A percentile compares a stretch with the other conserved stretches of the same genome.
These are phyloP conservation scores for Choanephora cucurbitarum DNA, from an alignment of 371 early-diverging fungal species.

Conservation along the genomic window DNA sequence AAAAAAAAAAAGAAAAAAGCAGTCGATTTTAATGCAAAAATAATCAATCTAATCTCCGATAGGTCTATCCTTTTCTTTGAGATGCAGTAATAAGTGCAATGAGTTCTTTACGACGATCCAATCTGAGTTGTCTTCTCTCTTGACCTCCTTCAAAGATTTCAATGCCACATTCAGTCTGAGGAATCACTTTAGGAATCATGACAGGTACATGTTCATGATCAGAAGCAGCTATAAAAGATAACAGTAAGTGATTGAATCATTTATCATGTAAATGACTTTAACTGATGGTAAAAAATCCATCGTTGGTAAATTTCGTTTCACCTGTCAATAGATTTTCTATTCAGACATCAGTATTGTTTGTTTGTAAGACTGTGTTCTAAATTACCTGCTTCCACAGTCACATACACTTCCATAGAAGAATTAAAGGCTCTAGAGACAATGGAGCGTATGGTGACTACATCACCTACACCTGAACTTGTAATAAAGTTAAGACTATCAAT, in stretches of 20 bases:
- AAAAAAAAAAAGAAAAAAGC: slow-evolving; percentile 14
- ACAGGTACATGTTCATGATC: slow-evolving; percentile 47
- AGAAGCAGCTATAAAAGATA: slow-evolving; percentile 37
- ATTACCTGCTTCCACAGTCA: slow-evolving; percentile 58
- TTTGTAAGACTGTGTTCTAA: not conserved
- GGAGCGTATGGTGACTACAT: slow-evolving; percentile 61
- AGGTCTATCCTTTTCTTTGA: not conserved
- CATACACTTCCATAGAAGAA: slow-evolving; percentile 66
- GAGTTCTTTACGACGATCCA: slow-evolving; percentile 48
- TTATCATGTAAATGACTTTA: no score
- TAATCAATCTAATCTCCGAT: not conserved
- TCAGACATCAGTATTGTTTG: not conserved
- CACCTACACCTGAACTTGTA: slow-evolving; percentile 56
- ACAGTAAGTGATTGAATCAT: slow-evolving; percentile 10
- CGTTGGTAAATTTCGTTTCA: slow-evolving; percentile 61
- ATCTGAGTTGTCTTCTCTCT: slow-evolving; percentile 44
- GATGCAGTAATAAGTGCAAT: slow-evolving; percentile 25
- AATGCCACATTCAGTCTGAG: slow-evolving; percentile 46
- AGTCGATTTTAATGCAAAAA: slow-evolving; percentile 12
- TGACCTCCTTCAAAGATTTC: slow-evolving; percentile 44
- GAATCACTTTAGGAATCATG: slow-evolving; percentile 43
- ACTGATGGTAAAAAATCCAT: slow-evolving; percentile 64
- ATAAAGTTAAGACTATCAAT: slow-evolving; percentile 59
- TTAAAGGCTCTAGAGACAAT: slow-evolving; percentile 59
- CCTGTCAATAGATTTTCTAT: slow-evolving; percentile 61